phyloP scores from a whole-genome alignment of 1,284 basidiomycete genomes.

The Puccinia polysora region DNA sequence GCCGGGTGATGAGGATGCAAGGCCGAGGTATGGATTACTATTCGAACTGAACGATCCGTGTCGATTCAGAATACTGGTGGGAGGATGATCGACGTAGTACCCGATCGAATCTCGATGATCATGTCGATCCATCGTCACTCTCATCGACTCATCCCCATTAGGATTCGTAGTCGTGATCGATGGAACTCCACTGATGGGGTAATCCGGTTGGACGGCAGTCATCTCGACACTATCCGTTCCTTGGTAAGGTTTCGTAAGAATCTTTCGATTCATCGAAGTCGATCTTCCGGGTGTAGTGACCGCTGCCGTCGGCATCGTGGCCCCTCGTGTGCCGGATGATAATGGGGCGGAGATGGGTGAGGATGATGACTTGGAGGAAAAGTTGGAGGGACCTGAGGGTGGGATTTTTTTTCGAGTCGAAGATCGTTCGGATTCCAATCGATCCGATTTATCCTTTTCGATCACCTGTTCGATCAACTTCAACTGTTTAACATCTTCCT shows the following conservation, averaged over 20 bases:
- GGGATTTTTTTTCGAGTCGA: not conserved
- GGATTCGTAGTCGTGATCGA: constrained; percentile 25
- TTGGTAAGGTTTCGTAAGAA: not conserved
- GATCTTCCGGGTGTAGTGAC: not conserved
- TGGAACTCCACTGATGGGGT: not conserved
- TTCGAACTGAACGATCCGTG: not conserved
- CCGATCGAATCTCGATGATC: not conserved
- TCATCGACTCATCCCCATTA: not conserved
- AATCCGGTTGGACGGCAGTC: constrained; percentile 14
- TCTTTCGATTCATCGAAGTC: constrained; percentile 19
- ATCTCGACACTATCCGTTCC: constrained; percentile 39
- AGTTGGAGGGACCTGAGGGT: no score
- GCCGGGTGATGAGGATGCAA: no score
- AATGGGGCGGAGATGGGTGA: not conserved
- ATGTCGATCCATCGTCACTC: not conserved
- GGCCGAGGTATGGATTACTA: no score
- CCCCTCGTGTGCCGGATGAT: not conserved
- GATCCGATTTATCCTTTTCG: constrained; percentile 37
- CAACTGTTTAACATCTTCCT: constrained; percentile 36
- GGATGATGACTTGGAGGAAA: no score
- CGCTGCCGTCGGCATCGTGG: constrained; percentile 1
- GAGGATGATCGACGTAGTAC: no score
- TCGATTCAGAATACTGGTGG: not conserved
- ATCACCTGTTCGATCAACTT: constrained; percentile 42
- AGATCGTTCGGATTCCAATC: constrained; percentile 11